These are phyloP conservation scores for Ophiostoma piceae DNA, from an alignment of 2,329 filamentous ascomycete species.

Conservation along the genomic window DNA sequence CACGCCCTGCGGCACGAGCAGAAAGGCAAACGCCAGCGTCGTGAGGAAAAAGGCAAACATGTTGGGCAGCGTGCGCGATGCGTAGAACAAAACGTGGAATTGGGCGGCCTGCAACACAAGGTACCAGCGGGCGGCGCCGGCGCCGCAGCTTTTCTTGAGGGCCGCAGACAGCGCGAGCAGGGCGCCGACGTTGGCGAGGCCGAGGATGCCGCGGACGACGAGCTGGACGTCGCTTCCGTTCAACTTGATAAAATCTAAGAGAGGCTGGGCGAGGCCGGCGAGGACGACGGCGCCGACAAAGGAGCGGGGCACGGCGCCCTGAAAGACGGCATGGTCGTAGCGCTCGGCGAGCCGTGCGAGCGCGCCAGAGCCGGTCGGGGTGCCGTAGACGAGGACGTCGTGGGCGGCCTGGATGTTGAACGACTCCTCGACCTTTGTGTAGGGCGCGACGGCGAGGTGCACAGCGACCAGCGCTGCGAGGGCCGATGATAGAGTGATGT, in stretches of 20 bases:
- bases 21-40: constrained; percentile 46
- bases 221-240: constrained; percentile 43
- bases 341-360: constrained; percentile 50
- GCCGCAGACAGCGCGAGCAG: constrained; percentile 61
- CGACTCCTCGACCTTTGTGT: constrained; percentile 97
- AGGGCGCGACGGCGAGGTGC: constrained; percentile 71
- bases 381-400: constrained; percentile 78
- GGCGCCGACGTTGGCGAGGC: constrained; percentile 65
- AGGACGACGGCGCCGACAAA: constrained; percentile 79
- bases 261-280: constrained; percentile 64
- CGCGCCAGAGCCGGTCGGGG: constrained; percentile 53
- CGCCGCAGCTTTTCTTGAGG: constrained; percentile 64
- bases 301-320: constrained; percentile 84
- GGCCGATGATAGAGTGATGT: neutral
- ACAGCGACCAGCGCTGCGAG: constrained; percentile 60
- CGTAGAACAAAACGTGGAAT: constrained; percentile 91
- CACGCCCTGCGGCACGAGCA: constrained; percentile 17
- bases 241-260: constrained; percentile 47
- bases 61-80: constrained; percentile 85
- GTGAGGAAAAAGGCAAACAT: constrained; percentile 88
- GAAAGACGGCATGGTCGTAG: constrained; percentile 89
- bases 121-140: constrained; percentile 70
- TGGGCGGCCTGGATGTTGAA: constrained; percentile 95
- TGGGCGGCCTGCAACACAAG: constrained; percentile 71
- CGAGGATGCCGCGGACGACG: constrained; percentile 70